A percentile compares a stretch with the other conserved stretches of the same genome.
Conservation (phyloP, 768 basidiomycete genomes). For the Megacollybia marginata region DNA sequence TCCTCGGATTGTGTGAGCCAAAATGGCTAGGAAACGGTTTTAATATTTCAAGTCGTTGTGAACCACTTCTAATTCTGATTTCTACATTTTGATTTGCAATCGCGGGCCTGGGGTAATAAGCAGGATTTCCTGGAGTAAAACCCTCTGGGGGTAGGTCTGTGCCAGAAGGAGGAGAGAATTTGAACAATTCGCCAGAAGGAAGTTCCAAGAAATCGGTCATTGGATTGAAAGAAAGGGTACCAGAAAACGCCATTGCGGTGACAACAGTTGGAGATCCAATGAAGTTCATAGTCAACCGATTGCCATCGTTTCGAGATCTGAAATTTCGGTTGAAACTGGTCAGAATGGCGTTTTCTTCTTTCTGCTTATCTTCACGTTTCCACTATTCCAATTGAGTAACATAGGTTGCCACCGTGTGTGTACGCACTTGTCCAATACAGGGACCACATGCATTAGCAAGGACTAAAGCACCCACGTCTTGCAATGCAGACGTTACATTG, state of each 20-base stretch:
- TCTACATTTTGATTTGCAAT: slow-evolving; percentile 72
- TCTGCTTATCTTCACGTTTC: slow-evolving; percentile 85
- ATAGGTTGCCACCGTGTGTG: neutral
- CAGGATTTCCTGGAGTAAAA: slow-evolving; percentile 66
- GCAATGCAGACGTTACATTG: slow-evolving; percentile 69
- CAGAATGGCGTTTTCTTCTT: slow-evolving; percentile 91
- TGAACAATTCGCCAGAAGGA: slow-evolving; percentile 72
- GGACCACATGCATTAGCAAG: slow-evolving; percentile 98
- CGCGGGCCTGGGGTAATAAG: slow-evolving; percentile 69
- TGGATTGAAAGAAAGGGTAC: slow-evolving; percentile 91
- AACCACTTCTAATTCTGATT: slow-evolving; percentile 70
- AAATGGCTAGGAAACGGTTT: slow-evolving; percentile 84
- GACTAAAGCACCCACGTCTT: slow-evolving; percentile 90
- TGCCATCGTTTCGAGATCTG: slow-evolving; percentile 96
- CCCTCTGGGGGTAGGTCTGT: slow-evolving; percentile 78
- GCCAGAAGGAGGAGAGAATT: slow-evolving; percentile 78
- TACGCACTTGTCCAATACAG: slow-evolving; percentile 85
- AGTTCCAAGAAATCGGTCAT: slow-evolving; percentile 63
- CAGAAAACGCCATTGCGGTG: slow-evolving; percentile 96
- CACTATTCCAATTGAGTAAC: slow-evolving; percentile 42
- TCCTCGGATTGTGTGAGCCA: slow-evolving; percentile 37
- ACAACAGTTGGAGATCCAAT: slow-evolving; percentile 95
- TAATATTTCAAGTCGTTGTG: slow-evolving; percentile 80
- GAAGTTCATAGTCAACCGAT: slow-evolving; percentile 93
- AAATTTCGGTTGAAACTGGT: slow-evolving; percentile 91